Evolutionary conservation across 768 basidiomycete genomes (phyloP).

Genomic region (Lyophyllum decastes): DNA sequence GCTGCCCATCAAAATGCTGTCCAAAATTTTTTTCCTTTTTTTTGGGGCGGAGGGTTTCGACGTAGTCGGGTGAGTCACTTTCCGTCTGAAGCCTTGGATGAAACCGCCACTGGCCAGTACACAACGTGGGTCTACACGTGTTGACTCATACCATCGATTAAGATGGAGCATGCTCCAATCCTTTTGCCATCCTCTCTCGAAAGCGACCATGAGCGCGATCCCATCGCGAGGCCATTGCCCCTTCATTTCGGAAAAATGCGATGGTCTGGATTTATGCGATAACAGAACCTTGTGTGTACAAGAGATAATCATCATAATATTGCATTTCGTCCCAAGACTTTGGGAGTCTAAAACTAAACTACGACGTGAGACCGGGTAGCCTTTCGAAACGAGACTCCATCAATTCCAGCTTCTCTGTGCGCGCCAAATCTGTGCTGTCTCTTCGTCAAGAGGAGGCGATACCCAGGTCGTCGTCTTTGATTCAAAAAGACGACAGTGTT

Average conservation of each 20-base stretch:
- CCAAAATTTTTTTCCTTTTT: too few species aligned
- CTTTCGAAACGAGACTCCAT: conserved; percentile 17
- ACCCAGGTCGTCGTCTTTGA: conserved; percentile 1
- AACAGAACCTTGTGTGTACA: conserved; percentile 1
- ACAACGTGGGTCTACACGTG: conserved; percentile 30
- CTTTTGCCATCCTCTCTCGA: neutral
- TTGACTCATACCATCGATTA: conserved; percentile 25
- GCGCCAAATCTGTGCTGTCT: conserved; percentile 6
- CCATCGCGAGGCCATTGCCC: conserved; percentile 4
- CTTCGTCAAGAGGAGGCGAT: conserved; percentile 18
- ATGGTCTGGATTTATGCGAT: neutral
- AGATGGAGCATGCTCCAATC: conserved; percentile 10
- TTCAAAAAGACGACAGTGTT: conserved; percentile 11
- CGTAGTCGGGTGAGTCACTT: conserved; percentile 8
- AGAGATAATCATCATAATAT: conserved; percentile 12
- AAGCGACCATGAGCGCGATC: conserved; percentile 7
- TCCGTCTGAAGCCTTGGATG: conserved; percentile 3
- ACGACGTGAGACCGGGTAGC: conserved; percentile 7
- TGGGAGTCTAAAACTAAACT: conserved; percentile 15
- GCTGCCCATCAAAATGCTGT: conserved; percentile 10
- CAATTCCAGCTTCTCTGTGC: conserved; percentile 9
- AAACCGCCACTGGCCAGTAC: conserved; percentile 6
- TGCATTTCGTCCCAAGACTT: conserved; percentile 10
- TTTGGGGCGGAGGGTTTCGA: conserved; percentile 7
- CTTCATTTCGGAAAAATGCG: conserved; percentile 16